phyloP scores from a whole-genome alignment of 179 eudicot species.

The Drosera spatulata region DNA sequence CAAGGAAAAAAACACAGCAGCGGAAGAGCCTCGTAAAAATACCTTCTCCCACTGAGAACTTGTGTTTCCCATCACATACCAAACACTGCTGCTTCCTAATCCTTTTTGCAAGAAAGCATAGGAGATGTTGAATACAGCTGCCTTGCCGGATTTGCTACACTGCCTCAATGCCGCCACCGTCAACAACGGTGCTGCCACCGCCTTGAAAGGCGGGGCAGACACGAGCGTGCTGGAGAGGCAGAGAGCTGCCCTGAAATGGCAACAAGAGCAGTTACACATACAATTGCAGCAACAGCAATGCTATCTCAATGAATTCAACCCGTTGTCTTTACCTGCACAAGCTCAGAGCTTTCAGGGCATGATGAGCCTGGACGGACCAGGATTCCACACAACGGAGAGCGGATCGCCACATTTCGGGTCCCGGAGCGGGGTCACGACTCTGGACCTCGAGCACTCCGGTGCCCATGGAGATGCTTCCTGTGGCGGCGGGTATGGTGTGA shows the following conservation, averaged over 20 bases:
- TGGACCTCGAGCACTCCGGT: conserved; percentile 7
- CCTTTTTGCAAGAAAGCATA: conserved; percentile 16
- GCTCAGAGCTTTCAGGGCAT: conserved; percentile 20
- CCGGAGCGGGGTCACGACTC: conserved; percentile 8
- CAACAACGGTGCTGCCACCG: conserved; percentile 9
- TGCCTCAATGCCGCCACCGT: conserved; percentile 18
- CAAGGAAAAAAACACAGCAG: too few relatives aligned
- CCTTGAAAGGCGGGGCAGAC: conserved; percentile 13
- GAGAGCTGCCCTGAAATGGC: conserved; percentile 2
- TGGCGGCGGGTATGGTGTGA: conserved; percentile 19
- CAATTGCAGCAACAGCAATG: conserved; percentile 26
- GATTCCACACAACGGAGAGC: conserved; percentile 28
- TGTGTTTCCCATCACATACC: conserved; percentile 2
- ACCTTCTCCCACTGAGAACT: background rate
- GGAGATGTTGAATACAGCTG: background rate
- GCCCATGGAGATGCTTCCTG: conserved; percentile 19
- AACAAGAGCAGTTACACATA: conserved; percentile 16
- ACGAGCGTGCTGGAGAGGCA: conserved; percentile 54
- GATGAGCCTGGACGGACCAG: background rate
- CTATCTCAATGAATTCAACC: conserved; percentile 18
- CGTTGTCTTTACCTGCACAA: conserved; percentile 17
- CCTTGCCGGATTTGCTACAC: conserved; percentile 38
- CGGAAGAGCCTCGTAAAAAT: background rate
- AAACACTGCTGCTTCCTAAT: background rate
- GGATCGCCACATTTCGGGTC: conserved; percentile 31